Percentiles rank a stretch among this genome's conserved stretches.
phyloP scores from a whole-genome alignment of 108 stramenopile genomes.

The Stephanodiscus minutulus region DNA sequence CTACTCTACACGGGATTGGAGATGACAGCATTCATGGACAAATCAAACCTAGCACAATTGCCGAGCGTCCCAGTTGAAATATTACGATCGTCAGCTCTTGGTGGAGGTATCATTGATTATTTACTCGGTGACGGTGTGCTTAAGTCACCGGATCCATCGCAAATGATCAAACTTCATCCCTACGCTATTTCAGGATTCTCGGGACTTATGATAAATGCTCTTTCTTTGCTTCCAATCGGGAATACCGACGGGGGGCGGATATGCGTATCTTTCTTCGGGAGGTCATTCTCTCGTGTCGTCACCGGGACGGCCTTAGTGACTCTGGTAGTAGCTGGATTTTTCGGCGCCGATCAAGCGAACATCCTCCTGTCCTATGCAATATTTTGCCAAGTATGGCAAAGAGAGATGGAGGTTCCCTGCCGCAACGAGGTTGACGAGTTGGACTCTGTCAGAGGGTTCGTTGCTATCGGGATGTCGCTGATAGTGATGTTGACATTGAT shows the following conservation, averaged over 20 bases:
- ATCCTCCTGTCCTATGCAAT: slow-evolving; percentile 59
- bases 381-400: slow-evolving; percentile 63
- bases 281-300: slow-evolving; percentile 60
- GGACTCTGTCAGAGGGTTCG: slow-evolving; percentile 48
- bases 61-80: slow-evolving; percentile 55
- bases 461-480: slow-evolving; percentile 55
- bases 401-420: slow-evolving; percentile 66
- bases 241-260: slow-evolving; percentile 84
- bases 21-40: slow-evolving; percentile 53
- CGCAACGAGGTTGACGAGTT: slow-evolving; percentile 75
- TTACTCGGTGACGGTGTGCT: slow-evolving; percentile 53
- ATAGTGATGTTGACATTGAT: slow-evolving; percentile 54
- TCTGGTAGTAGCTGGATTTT: slow-evolving; percentile 56
- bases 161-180: slow-evolving; percentile 58
- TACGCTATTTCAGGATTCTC: slow-evolving; percentile 60
- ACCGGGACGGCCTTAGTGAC: slow-evolving; percentile 52
- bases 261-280: slow-evolving; percentile 67
- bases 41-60: slow-evolving; percentile 26
- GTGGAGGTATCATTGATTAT: slow-evolving; percentile 58
- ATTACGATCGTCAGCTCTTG: slow-evolving; percentile 55
- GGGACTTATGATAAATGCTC: slow-evolving; percentile 60
- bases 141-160: slow-evolving; percentile 40
- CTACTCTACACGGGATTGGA: slow-evolving; percentile 57
- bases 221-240: slow-evolving; percentile 63
- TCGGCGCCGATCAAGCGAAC: slow-evolving; percentile 63